These are phyloP conservation scores for Podila clonocystis DNA, from an alignment of 192 early-diverging fungal genomes.

Conservation along the genomic window DNA sequence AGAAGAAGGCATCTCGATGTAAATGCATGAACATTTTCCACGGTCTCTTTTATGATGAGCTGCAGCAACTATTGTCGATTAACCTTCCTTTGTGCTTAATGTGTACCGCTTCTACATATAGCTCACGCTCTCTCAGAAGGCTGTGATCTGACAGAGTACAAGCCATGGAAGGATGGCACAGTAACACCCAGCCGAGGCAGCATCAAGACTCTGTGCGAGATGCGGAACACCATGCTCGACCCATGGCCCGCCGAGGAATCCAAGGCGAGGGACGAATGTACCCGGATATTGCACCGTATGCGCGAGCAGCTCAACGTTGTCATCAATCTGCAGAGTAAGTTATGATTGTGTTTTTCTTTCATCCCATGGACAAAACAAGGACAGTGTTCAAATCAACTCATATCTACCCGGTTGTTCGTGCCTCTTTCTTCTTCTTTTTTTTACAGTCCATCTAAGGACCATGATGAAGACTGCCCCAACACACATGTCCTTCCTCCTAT, in stretches of 20 bases:
- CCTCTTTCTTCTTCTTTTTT: not conserved
- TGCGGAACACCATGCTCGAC: conserved; percentile 31
- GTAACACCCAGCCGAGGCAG: conserved; percentile 21
- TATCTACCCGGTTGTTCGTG: not conserved
- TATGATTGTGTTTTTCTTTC: not conserved
- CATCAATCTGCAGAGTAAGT: conserved; percentile 49
- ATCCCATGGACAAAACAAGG: not conserved
- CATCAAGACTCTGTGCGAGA: conserved; percentile 16
- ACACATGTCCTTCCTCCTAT: conserved; percentile 45
- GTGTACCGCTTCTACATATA: not conserved
- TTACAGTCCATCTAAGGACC: conserved; percentile 35
- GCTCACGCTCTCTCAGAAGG: conserved; percentile 39
- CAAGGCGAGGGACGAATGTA: conserved; percentile 40
- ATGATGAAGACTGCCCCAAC: conserved; percentile 51
- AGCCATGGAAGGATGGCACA: conserved; percentile 47
- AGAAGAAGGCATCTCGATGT: no score
- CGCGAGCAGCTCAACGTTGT: conserved; percentile 50
- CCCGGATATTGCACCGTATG: conserved; percentile 44
- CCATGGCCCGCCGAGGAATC: conserved; percentile 40
- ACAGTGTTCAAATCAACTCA: not conserved
- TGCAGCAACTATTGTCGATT: no score
- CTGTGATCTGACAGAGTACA: conserved; percentile 45
- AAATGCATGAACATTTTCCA: no score
- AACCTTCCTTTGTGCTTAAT: no score
- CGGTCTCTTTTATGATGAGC: no score